Conservation (phyloP, 177 flowering plant species). For the Vitis hybrid region DNA sequence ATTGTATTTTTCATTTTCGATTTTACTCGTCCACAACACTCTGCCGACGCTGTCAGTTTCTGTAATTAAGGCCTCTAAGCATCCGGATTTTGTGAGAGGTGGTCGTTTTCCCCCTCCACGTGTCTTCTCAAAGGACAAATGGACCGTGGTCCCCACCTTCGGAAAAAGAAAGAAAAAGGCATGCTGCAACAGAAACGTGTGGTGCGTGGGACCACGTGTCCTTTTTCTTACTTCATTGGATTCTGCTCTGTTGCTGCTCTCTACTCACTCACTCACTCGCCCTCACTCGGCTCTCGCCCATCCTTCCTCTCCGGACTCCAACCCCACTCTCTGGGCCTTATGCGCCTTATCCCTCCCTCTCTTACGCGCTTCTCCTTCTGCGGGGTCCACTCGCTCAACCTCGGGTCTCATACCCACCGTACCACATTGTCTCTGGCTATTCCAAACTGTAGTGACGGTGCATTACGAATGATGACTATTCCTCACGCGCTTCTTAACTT, state of each 20-base stretch:
- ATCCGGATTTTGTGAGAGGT: slow-evolving; percentile 3
- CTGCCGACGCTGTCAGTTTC: slow-evolving; percentile 22
- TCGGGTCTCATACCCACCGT: background rate
- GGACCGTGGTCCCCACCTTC: slow-evolving; percentile 13
- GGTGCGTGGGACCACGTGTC: slow-evolving; percentile 16
- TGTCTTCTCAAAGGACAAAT: background rate
- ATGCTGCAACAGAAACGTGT: slow-evolving; percentile 3
- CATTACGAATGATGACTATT: too few relatives aligned
- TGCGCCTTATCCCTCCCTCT: background rate
- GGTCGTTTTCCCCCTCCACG: slow-evolving; percentile 11
- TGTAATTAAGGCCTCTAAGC: slow-evolving; percentile 4
- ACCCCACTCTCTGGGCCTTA: too few relatives aligned
- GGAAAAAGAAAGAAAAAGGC: background rate
- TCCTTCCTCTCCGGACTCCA: too few relatives aligned
- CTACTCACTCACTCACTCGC: too few relatives aligned
- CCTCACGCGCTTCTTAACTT: too few relatives aligned
- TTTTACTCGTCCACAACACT: background rate
- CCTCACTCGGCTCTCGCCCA: too few relatives aligned
- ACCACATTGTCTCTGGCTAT: background rate
- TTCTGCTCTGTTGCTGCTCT: slow-evolving; percentile 2
- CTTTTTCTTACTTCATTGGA: slow-evolving; percentile 3
- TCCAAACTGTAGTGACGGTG: too few relatives aligned
- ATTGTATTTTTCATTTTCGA: background rate
- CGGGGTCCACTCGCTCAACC: background rate
- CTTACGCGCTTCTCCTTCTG: background rate